Percentiles rank a stretch among this genome's conserved stretches.
These are phyloP conservation scores for Fraxinus xanthoxyloides DNA, from an alignment of 305 asterid species.

Conservation along the genomic window DNA sequence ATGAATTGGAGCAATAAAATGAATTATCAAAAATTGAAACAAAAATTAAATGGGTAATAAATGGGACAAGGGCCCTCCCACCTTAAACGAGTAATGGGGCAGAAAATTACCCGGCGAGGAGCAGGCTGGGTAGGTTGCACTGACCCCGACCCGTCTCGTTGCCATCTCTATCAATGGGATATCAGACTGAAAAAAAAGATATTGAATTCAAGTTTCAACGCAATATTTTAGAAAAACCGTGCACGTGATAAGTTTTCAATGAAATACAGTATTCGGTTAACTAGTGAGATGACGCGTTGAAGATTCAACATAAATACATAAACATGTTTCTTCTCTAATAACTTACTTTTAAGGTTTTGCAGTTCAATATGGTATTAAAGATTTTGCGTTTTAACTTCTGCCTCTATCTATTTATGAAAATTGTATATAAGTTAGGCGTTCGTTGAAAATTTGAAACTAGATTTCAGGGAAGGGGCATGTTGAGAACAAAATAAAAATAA, in stretches of 20 bases:
- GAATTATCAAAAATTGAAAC: not conserved
- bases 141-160: no score
- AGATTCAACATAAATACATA: not conserved
- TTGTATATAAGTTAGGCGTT: not conserved
- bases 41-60: not conserved
- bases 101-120: no score
- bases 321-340: not conserved
- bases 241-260: not conserved
- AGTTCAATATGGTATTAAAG: not conserved
- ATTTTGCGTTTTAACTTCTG: not conserved
- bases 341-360: not conserved
- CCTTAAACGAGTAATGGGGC: not conserved
- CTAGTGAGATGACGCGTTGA: not conserved
- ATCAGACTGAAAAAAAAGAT: not conserved
- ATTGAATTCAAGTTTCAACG: not conserved
- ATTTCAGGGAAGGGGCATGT: not conserved
- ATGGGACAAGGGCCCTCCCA: not conserved
- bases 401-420: not conserved
- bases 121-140: no score
- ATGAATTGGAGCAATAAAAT: not conserved
- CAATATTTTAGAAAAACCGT: not conserved
- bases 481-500: not conserved
- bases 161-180: not conserved
- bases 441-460: not conserved
- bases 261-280: not conserved